A percentile compares a stretch with the other conserved stretches of the same genome.
Conservation (phyloP, 129 eudicot species). For the Pseudognaphalium luteoalbum region DNA sequence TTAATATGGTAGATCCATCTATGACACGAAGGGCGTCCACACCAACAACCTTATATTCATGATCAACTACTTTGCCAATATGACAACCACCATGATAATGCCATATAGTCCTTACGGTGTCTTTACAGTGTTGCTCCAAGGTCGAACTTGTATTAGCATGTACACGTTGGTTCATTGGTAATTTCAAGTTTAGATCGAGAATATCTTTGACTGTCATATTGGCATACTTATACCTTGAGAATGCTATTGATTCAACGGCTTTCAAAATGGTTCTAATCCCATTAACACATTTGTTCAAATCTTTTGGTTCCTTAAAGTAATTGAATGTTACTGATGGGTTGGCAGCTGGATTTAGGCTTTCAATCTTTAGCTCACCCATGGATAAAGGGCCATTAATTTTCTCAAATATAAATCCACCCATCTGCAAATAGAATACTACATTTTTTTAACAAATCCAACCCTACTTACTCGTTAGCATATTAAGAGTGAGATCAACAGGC, state of each 20-base stretch:
- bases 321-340: slow-evolving; percentile 1
- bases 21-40: neutral
- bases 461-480: too few relatives aligned
- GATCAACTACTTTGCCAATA: slow-evolving; percentile 5
- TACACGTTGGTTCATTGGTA: neutral
- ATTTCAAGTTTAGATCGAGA: neutral
- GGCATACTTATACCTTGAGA: neutral
- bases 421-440: neutral
- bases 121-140: neutral
- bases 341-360: neutral
- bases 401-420: neutral
- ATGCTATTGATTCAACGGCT: neutral
- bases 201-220: slow-evolving; percentile 6
- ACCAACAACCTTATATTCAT: slow-evolving; percentile 2
- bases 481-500: too few relatives aligned
- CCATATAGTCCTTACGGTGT: slow-evolving; percentile 3
- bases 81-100: slow-evolving; percentile 15
- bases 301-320: neutral
- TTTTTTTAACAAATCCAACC: too few relatives aligned
- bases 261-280: neutral
- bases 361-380: neutral
- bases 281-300: neutral
- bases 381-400: neutral
- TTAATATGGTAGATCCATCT: neutral
- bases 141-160: neutral